These are phyloP conservation scores for Corynespora cassiicola DNA, from an alignment of 2,329 filamentous ascomycete genomes.

Conservation along the genomic window DNA sequence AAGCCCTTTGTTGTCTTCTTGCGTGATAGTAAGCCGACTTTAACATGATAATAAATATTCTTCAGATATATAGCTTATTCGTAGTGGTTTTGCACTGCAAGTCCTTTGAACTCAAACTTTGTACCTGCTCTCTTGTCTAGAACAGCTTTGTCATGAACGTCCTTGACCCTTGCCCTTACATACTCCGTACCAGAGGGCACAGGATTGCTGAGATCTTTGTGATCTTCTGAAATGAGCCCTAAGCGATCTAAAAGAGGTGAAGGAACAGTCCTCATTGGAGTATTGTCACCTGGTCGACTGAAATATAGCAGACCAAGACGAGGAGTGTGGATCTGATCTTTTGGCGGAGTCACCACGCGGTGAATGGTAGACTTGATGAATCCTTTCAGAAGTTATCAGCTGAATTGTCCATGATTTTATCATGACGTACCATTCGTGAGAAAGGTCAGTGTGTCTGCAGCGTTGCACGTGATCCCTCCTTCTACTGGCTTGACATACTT, in stretches of 20 bases:
- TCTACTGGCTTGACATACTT: constrained; percentile 46
- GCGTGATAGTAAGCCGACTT: no score
- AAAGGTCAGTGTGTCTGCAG: constrained; percentile 43
- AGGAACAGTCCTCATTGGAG: constrained; percentile 39
- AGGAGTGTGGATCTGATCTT: constrained; percentile 55
- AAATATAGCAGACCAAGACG: constrained; percentile 59
- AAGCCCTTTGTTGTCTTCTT: no score
- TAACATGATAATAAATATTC: no score
- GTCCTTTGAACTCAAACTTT: constrained; percentile 52
- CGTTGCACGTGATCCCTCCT: constrained; percentile 45
- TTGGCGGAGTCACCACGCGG: constrained; percentile 54
- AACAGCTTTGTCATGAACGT: constrained; percentile 55
- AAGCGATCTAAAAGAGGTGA: constrained; percentile 36
- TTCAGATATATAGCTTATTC: no score
- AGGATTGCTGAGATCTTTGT: constrained; percentile 44
- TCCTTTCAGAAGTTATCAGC: constrained; percentile 40
- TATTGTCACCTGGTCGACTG: constrained; percentile 44
- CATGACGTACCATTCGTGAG: constrained; percentile 36
- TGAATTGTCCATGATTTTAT: constrained; percentile 20
- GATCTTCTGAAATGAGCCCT: constrained; percentile 48
- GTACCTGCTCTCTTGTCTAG: constrained; percentile 53
- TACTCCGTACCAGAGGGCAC: constrained; percentile 53
- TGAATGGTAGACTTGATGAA: constrained; percentile 55
- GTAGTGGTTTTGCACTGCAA: constrained; percentile 49
- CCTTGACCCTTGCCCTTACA: constrained; percentile 54